Conservation (phyloP, 2,329 filamentous ascomycete species). For the Fusarium sp. region DNA sequence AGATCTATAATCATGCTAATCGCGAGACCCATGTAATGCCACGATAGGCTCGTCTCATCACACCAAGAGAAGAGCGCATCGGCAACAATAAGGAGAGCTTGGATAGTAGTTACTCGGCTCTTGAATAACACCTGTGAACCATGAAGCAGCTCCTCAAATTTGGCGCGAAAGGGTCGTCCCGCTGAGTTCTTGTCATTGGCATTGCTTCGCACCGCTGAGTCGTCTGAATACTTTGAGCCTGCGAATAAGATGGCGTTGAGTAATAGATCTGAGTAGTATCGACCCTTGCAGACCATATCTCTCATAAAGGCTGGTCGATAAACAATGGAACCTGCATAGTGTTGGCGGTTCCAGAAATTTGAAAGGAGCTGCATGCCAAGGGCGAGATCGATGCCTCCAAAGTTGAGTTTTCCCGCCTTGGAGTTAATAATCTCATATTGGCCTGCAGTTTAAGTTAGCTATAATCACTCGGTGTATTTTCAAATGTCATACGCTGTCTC, state of each 20-base stretch:
- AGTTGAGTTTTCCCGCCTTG: background rate
- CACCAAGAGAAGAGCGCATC: background rate
- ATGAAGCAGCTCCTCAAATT: conserved; percentile 4
- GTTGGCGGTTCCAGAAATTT: conserved; percentile 65
- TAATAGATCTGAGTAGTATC: conserved; percentile 66
- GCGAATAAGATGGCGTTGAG: conserved; percentile 64
- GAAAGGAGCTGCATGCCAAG: conserved; percentile 61
- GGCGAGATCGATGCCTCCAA: conserved; percentile 49
- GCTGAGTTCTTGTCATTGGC: background rate
- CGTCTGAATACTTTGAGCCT: conserved; percentile 31
- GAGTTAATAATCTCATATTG: conserved; percentile 10
- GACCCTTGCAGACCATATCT: conserved; percentile 63
- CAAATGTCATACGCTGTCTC: conserved; percentile 17
- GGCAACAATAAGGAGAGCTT: background rate
- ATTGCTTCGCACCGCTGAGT: background rate
- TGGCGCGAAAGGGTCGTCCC: conserved; percentile 8
- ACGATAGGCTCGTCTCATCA: conserved; percentile 12
- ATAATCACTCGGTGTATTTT: conserved; percentile 12
- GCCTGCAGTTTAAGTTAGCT: background rate
- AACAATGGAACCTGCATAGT: conserved; percentile 55
- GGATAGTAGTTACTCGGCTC: conserved; percentile 12
- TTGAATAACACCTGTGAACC: background rate
- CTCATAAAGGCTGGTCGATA: conserved; percentile 65
- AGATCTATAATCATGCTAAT: conserved; percentile 24
- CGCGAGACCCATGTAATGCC: conserved; percentile 24